Percentiles rank a stretch among this genome's conserved stretches.
Conservation (phyloP, 306 rosid species). For the Psophocarpus tetragonolobus region DNA sequence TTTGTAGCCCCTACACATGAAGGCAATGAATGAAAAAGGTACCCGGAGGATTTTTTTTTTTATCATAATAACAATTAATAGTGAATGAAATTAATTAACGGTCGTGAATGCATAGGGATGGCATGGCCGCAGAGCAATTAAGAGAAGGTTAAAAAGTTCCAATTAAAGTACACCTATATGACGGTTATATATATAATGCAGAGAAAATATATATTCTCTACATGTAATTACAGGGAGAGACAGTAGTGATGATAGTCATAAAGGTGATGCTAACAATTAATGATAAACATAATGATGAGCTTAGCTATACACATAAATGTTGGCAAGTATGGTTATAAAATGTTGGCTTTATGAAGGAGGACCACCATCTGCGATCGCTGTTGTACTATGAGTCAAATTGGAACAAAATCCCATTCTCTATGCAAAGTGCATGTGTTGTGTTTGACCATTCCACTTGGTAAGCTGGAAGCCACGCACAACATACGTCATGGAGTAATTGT, state of each 20-base stretch:
- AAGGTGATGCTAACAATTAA: background rate
- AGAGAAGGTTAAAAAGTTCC: slow-evolving; percentile 17
- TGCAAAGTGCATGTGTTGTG: slow-evolving; percentile 32
- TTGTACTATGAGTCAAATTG: slow-evolving; percentile 13
- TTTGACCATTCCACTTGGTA: slow-evolving; percentile 20
- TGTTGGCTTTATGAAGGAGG: slow-evolving; percentile 11
- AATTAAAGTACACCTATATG: slow-evolving; percentile 38
- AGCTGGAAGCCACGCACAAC: background rate
- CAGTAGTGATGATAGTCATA: slow-evolving; percentile 21
- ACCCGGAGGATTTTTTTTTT: slow-evolving; percentile 10
- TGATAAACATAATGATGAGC: slow-evolving; percentile 21
- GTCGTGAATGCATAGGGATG: slow-evolving; percentile 6
- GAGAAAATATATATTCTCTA: background rate
- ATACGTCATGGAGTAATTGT: background rate
- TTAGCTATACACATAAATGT: background rate
- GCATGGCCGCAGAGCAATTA: slow-evolving; percentile 7
- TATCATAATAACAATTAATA: background rate
- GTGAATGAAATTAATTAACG: background rate
- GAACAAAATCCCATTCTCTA: slow-evolving; percentile 23
- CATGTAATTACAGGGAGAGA: background rate
- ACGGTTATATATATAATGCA: slow-evolving; percentile 19
- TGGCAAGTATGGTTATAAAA: slow-evolving; percentile 18
- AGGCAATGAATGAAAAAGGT: slow-evolving; percentile 16
- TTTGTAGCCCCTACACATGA: background rate
- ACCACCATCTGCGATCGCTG: slow-evolving; percentile 32